Base-by-base conservation (phyloP, 345 rosid genomes). In the Ceriops tagal region DNA sequence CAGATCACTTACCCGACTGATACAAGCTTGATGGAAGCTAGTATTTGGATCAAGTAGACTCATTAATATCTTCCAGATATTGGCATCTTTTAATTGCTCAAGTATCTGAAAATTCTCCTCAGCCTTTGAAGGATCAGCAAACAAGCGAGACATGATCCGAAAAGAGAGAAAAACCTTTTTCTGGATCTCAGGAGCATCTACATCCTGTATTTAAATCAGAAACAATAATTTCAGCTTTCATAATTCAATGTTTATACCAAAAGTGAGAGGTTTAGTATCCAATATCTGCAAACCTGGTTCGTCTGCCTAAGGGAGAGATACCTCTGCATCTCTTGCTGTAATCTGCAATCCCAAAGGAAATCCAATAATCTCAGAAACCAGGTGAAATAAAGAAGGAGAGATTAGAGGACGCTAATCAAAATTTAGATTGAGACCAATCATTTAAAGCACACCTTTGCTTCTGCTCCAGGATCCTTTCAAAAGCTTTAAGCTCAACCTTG, bases 321-420 rank as follows among this genome's bases (percentile, higher is more conserved):
- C 73, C 73, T 87, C 89, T 83, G 97, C 96, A 92, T 90, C 87
- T 95, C 99, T 79, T 86, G 98, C 73, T 95, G 97, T 84, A 89
- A 85, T 91, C 99, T 95, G 88, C 78, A 85, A 81, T 77, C 58
- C 79, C 73, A 82, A 73, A 78, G 75, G 70, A 87, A 71, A 79
- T 10, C 55, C 79, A 61, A 83, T 72, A 83, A 78, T 74, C 63
- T 71, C 75, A 60, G 77, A 66, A 69, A 68, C 68, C 69, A 66
- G 69, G 49, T 13, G 66, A 76, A 77, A 80, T 75, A 71, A 28
- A 65, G 68, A 71, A 76, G 80, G 37, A 27, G 55, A 55, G 61
- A 73, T 53, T 72, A 58, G 15, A 37, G 37, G 60, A 52, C 63
- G 58, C 28, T 57, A 52, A 70, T 66, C 75, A 53, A 68, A 49